Evolutionary conservation across 1,284 basidiomycete genomes (phyloP), one percentile per base, ranked within the genome.

Genomic region (Papiliotrema nemorosa): DNA sequence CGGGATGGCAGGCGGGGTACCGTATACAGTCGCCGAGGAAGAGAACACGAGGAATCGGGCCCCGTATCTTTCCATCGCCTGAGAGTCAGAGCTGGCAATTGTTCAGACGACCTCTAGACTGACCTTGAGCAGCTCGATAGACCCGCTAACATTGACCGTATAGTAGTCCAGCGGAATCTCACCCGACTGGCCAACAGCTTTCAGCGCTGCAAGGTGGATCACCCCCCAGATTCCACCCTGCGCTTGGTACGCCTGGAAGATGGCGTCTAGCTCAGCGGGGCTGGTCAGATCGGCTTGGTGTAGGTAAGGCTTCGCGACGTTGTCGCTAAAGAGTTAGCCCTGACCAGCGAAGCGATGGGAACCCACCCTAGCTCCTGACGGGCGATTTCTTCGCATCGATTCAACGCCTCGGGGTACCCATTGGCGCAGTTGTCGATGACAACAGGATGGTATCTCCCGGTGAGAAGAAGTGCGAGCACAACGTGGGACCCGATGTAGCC

Each of bases 11-110:
- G 88, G 85, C 7, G 96, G 96, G 2, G 85, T 92, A 54, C 96
- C 96, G 72, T 99, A 99, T 29, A 98, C 96, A n/a, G 96, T 98
- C 2, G 96, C 96, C 22, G 91, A 96, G 12, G 93, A 97, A 1
- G 92, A 97, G 79, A 97, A 99, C 56, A 99, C 93, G 57, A 98
- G 79, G 53, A 89, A 83, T 54, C 82, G 80, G 77, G 86, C 89
- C 52, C 85, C 84, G 73, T 85, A 88, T 55, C 88, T 86, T 50
- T 80, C 79, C 92, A 97, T 97, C 58, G 82, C 78, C 78, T 91
- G 84, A n/a, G 0, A 16, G 7, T 39, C 3, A 31, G 22, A 33
- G 7, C 20, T n/a, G 26, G n/a, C 16, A 5, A 4, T 9, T 20
- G 24, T 16, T 5, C 16, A 29, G 6, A n/a, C 5, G 26, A 10